Conservation (phyloP, 768 basidiomycete species). For the Suillus plorans region DNA sequence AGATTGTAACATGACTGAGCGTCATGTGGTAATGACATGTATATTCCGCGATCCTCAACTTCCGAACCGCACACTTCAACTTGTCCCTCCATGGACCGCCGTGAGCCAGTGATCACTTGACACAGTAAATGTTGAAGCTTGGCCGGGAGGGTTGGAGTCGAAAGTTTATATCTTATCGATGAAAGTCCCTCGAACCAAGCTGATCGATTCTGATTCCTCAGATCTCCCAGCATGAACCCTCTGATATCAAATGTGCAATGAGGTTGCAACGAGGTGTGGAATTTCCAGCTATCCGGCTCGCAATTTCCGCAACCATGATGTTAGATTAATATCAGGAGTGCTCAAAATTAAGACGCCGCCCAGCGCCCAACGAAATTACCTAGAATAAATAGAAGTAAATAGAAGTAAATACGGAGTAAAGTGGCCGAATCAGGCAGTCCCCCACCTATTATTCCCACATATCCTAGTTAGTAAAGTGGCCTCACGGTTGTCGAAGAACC, state of each 20-base stretch:
- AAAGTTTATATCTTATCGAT: not conserved
- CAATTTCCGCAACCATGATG: not conserved
- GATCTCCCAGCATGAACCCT: not conserved
- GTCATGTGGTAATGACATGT: not conserved
- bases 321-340: too few species aligned
- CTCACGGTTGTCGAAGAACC: too few species aligned
- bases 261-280: not conserved
- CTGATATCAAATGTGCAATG: not conserved
- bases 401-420: too few species aligned
- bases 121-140: not conserved
- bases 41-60: not conserved
- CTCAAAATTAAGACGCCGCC: too few species aligned
- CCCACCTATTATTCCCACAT: too few species aligned
- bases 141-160: not conserved
- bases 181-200: not conserved
- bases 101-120: not conserved
- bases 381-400: too few species aligned
- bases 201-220: not conserved
- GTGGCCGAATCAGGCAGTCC: too few species aligned
- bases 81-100: not conserved
- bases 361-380: too few species aligned
- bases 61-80: not conserved
- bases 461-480: too few species aligned
- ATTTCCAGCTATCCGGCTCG: not conserved
- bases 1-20: not conserved